Evolutionary conservation across 192 early-diverging fungal species (phyloP), one percentile per base, ranked within the genome.

Genomic region (Backusella circina): DNA sequence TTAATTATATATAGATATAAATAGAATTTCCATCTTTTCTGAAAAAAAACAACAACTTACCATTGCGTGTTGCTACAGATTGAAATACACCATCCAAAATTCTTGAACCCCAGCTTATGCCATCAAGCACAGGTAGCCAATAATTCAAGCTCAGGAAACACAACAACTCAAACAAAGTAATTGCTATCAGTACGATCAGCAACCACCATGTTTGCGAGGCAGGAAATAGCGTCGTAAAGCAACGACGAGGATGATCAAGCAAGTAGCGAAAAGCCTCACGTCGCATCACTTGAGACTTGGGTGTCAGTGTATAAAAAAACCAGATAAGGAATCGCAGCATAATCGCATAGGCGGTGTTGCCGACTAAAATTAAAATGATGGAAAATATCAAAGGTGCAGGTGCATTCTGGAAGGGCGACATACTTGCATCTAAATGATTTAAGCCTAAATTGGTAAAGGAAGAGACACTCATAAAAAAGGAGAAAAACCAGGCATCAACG

Each of bases 341-440:
- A n/a, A 82, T 51, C 0, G 80, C 73, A 78, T 73, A 82, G 1
- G 73, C 80, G 0, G 80, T 82, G n/a, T 82, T 82, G 18, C 80
- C 80, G 7, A 70, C 41, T 33, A 82, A 32, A 33, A 82, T 75
- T 12, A 82, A 32, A 67, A 82, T 72, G 6, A 65, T 69, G 9
- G 65, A 2, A 3, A 75, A 8, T 23, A 82, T 33, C 2, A 82
- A 39, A 16, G 69, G 75, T 44, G 71, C 16, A n/a, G 73, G 69
- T 8, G 67, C 21, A 16, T 82, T 82, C 32, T 82, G 80, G 41
- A 82, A 82, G 21, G 80, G 80, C 9, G 71, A 28, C 72, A 82
- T 73, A 33, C 73, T 75, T 1, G 73, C 74, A 61, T 82, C 80
- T n/a, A 82, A 33, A 41, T 67, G 80, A 31, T 47, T 67, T 8